Base-by-base conservation (phyloP, 495 filamentous ascomycete genomes). In the Gamarada debralockiae region DNA sequence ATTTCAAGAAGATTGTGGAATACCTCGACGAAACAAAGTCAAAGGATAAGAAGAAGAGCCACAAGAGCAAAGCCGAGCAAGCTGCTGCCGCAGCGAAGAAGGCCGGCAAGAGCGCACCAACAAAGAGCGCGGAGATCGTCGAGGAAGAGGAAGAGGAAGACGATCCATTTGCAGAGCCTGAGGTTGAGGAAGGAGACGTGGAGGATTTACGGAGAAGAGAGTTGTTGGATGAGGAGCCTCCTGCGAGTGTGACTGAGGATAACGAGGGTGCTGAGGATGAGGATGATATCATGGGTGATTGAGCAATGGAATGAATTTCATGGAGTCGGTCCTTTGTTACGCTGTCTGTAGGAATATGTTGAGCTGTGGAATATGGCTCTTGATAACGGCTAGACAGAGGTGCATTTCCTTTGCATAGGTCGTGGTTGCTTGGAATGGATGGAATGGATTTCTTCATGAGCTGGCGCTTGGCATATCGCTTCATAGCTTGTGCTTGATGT, bases 1-100 rank as follows among this genome's bases (percentile, higher is more conserved):
- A 91, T 60, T 87, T 89, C 67, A 82, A 79, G 57, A 88, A 90
- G 57, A 82, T 95, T 6, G 68, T 96, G 13, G 80, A 76, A 14
- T 87, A 82, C 60, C 64, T 97, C 1, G 88, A 89, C 56, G 80
- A 84, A 56, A 79, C 72, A 61, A 74, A 73, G 62, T 46, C 54
- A 54, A 75, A 68, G 60, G 65, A 65, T 27, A 67, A 67, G 8
- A 67, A 67, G 8, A 82, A 78, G 53, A 71, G 71, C 8, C 78
- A 80, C 52, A 77, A 75, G 45, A 54, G 54, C 23, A 64, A 61
- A 29, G 48, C 57, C 51, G 52, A 70, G n/a, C 67, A 71, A 34
- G 58, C 65, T 14, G 65, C 60, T 27, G 60, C 53, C 14, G 69
- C 66, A 50, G 67, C 56, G 20, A 74, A 71, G 47, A 59, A 64